Percentiles rank a stretch among this genome's conserved stretches.
These are phyloP conservation scores for Madurella mycetomatis DNA, from an alignment of 2,329 filamentous ascomycete species.

Conservation along the genomic window DNA sequence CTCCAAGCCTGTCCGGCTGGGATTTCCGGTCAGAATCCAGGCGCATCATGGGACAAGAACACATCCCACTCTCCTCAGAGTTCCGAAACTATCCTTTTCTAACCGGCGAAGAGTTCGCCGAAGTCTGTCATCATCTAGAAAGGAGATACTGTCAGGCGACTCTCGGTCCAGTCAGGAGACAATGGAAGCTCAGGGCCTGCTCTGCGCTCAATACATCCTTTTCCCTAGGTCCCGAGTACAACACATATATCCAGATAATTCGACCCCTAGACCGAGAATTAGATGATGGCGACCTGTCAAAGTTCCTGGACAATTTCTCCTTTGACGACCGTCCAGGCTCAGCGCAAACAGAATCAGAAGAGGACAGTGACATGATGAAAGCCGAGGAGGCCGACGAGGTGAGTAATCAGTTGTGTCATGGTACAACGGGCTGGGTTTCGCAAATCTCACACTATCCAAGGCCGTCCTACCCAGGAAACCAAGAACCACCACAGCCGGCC, in stretches of 20 bases:
- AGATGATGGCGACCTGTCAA: slow-evolving; percentile 44
- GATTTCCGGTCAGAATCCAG: background rate
- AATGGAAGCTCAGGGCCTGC: slow-evolving; percentile 52
- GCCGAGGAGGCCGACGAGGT: slow-evolving; percentile 51
- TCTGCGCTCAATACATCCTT: slow-evolving; percentile 47
- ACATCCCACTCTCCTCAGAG: slow-evolving; percentile 27
- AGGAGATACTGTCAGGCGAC: slow-evolving; percentile 54
- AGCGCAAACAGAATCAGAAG: slow-evolving; percentile 22
- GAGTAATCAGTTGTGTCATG: slow-evolving; percentile 14
- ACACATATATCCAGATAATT: slow-evolving; percentile 54
- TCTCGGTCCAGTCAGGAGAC: slow-evolving; percentile 49
- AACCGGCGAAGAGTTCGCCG: slow-evolving; percentile 56
- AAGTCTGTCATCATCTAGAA: slow-evolving; percentile 60
- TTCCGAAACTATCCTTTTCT: slow-evolving; percentile 59
- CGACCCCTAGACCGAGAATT: slow-evolving; percentile 44
- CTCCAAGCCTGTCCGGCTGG: background rate
- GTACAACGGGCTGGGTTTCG: background rate
- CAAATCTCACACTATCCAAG: slow-evolving; percentile 10
- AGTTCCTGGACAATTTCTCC: slow-evolving; percentile 43
- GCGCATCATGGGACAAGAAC: background rate
- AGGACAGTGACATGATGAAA: slow-evolving; percentile 46
- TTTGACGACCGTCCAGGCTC: slow-evolving; percentile 29
- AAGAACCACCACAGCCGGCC: slow-evolving; percentile 33
- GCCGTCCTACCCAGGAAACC: slow-evolving; percentile 12
- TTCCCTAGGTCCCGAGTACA: slow-evolving; percentile 39